phyloP scores from a whole-genome alignment of 2,329 filamentous ascomycete species.

The Cordyceps farinosa region DNA sequence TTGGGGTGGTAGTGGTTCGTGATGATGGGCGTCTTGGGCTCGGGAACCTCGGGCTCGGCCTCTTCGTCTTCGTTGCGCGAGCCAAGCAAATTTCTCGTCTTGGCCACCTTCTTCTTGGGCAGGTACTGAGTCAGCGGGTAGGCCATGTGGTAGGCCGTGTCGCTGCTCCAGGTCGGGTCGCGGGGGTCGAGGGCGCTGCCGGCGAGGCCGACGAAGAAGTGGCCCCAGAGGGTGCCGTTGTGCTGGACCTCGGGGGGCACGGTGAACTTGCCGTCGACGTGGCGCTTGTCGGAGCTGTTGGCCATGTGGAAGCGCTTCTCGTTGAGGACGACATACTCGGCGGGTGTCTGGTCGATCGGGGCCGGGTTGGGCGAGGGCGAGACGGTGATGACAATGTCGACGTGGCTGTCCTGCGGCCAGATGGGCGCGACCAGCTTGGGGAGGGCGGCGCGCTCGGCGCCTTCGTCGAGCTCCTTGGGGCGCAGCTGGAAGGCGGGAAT shows the following conservation, averaged over 20 bases:
- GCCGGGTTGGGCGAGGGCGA: conserved; percentile 69
- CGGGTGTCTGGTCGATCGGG: conserved; percentile 60
- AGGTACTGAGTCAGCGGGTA: conserved; percentile 87
- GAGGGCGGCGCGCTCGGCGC: conserved; percentile 59
- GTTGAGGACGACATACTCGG: conserved; percentile 68
- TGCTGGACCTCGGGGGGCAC: conserved; percentile 79
- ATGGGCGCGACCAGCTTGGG: conserved; percentile 78
- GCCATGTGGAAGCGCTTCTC: conserved; percentile 78
- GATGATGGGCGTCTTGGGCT: conserved; percentile 64
- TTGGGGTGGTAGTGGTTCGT: conserved; percentile 94
- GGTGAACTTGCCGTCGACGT: conserved; percentile 70
- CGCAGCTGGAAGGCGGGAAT: conserved; percentile 65
- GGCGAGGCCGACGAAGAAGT: conserved; percentile 81
- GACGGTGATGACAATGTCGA: conserved; percentile 84
- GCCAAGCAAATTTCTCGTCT: conserved; percentile 83
- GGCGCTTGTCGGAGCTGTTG: conserved; percentile 73
- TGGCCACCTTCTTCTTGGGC: conserved; percentile 82
- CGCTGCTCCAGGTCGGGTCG: conserved; percentile 66
- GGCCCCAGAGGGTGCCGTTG: conserved; percentile 91
- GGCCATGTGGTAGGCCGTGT: conserved; percentile 76
- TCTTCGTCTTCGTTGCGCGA: conserved; percentile 41
- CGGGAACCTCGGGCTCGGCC: conserved; percentile 49
- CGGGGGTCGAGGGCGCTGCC: conserved; percentile 75
- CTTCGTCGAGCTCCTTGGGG: conserved; percentile 57
- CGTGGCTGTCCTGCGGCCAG: conserved; percentile 72